Base-by-base conservation (phyloP, 305 asterid species). In the Fraxinus platypoda region DNA sequence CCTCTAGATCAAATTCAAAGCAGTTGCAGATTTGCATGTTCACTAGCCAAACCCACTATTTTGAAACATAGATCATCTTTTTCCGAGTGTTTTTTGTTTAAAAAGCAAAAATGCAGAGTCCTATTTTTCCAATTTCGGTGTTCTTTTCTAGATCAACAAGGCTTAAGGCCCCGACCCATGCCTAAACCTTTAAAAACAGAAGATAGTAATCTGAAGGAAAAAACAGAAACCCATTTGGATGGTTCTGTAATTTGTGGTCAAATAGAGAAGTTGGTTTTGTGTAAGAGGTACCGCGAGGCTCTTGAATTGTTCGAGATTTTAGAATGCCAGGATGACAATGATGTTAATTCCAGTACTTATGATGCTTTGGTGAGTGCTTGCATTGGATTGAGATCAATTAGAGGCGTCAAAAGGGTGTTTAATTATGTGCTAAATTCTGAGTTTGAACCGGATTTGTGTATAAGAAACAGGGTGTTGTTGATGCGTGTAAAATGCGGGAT, bases 401-500 rank as follows among this genome's bases (percentile, higher is more conserved):
- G 92, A 64, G 97, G 92, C 5, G 97, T 86, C 71, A 94, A 93
- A 87, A 83, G 95, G 82, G 93, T 93, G 83, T 86, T 91, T 59
- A 81, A 66, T 75, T 88, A 83, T 35, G 86, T 93, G 86, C 74
- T 85, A 9, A 80, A 84, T 73, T 82, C 89, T 13, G 92, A 83
- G 41, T 82, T 85, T 72, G 89, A 87, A 23, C 80, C 91, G 54
- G 95, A 94, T 88, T 81, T 88, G 87, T 94, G 92, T 86, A 86
- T 93, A 92, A 87, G 87, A 89, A 94, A 94, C 43, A 84, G 94
- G 89, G 89, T 91, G 64, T 72, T 93, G 91, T 13, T 74, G 57
- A 91, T 94, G 97, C 97, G 91, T 30, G 91, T 91, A 70, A 93
- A 84, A 85, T 94, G 98, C 75, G 89, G 91, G 85, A 93, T 93